Conservation (phyloP, 2,329 filamentous ascomycete genomes). For the Beauveria asiatica region DNA sequence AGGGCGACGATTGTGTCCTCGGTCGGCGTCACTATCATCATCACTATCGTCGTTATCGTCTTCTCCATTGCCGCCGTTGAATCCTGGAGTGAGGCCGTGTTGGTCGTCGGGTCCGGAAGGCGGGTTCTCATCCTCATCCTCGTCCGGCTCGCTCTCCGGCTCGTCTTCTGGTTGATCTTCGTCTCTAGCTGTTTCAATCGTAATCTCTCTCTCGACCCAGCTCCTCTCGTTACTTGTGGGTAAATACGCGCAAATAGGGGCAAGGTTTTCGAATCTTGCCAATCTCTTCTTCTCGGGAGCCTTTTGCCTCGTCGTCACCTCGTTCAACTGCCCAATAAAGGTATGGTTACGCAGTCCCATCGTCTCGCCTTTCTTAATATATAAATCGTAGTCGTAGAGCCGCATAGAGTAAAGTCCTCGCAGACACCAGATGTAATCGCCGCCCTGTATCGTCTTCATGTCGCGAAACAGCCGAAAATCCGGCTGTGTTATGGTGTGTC, state of each 20-base stretch:
- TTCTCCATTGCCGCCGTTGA: not conserved
- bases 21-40: not conserved
- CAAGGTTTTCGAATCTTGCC: slow-evolving; percentile 17
- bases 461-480: slow-evolving; percentile 29
- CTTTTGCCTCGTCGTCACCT: slow-evolving; percentile 17
- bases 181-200: not conserved
- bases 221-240: not conserved
- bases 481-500: slow-evolving; percentile 28
- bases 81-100: not conserved
- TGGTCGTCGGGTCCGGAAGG: not conserved
- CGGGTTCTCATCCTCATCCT: no score
- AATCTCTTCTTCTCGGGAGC: not conserved
- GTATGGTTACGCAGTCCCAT: slow-evolving; percentile 21
- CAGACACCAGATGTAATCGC: slow-evolving; percentile 35
- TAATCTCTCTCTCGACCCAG: not conserved
- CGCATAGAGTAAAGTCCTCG: slow-evolving; percentile 33
- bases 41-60: not conserved
- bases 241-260: slow-evolving; percentile 12
- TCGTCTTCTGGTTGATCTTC: no score
- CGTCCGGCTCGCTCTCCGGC: not conserved
- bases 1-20: no score
- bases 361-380: not conserved
- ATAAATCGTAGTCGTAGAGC: slow-evolving; percentile 32
- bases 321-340: slow-evolving; percentile 22
- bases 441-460: slow-evolving; percentile 34